Base-by-base conservation (phyloP, 1,139 yeast genomes). In the Debaryomyces subglobosus region DNA sequence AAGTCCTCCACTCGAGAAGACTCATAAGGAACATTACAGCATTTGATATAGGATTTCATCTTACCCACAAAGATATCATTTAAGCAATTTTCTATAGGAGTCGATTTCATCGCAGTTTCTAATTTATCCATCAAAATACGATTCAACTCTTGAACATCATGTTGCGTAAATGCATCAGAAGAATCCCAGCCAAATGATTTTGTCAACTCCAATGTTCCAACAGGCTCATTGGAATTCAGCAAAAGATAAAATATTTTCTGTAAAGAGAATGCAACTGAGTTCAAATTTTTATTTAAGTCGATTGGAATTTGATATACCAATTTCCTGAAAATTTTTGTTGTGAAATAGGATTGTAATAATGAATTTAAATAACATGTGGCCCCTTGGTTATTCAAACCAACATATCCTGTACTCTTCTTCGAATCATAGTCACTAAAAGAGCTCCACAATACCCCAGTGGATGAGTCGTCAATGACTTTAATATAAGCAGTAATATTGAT, bases 281-380 rank as follows among this genome's bases (percentile, higher is more conserved):
- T 70, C 44, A 70, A 42, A 20, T 40, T 44, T 27, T 65, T 59
- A 48, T 64, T 68, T 2, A 63, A 53, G 47, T 84, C 82, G 0
- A 97, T 89, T 2, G 98, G 98, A 49, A 94, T 92, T 58, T 85
- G 85, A 64, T 90, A 92, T 2, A 94, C 99, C 53, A 91, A 80
- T 60, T 85, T 83, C 55, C 98, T 80, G 69, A 94, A 94, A 33
- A 77, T 73, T 55, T 84, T 85, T 1, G 99, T 94, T 61, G 91
- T 89, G 64, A 79, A 94, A 60, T 95, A 88, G 20, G 97, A 89
- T 65, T 94, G 99, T 49, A 94, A 70, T 50, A 94, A 75, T 1
- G 98, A 92, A 65, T 94, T 94, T 62, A 94, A 80, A 65, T 94
- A 94, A 65, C 99, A 94, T 0, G 99, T 94, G 3, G 99, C 99